phyloP scores from a whole-genome alignment of 73 alveolate genomes.

The Effrenium voratum region DNA sequence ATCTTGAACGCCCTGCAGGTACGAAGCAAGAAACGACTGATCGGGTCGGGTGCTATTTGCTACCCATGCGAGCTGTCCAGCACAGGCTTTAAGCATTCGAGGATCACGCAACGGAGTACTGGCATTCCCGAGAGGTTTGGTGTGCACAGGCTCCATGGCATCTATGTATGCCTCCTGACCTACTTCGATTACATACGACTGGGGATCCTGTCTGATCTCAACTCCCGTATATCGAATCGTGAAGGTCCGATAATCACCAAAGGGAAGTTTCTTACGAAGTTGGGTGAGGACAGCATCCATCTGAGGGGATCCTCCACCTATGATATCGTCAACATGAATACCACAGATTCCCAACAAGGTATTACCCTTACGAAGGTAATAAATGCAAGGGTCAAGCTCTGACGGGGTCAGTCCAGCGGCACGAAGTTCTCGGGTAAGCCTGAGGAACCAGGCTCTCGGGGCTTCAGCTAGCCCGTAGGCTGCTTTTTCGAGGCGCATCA shows the following conservation, averaged over 20 bases:
- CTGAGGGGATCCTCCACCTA: slow-evolving; percentile 12
- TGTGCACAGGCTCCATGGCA: neutral
- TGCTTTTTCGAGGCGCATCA: slow-evolving; percentile 15
- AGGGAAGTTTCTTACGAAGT: neutral
- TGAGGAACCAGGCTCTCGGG: slow-evolving; percentile 3
- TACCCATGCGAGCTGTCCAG: slow-evolving; percentile 48
- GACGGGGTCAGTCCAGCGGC: neutral
- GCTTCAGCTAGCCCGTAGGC: slow-evolving; percentile 58
- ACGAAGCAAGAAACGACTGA: slow-evolving; percentile 12
- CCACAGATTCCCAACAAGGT: neutral
- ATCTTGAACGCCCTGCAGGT: slow-evolving; percentile 9
- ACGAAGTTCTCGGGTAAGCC: neutral
- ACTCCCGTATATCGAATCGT: slow-evolving; percentile 44
- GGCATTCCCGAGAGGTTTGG: neutral
- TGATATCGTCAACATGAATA: slow-evolving; percentile 6
- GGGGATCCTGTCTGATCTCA: neutral
- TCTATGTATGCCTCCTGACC: slow-evolving; percentile 44
- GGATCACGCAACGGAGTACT: neutral
- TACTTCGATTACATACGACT: neutral
- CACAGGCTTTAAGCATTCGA: neutral
- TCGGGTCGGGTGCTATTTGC: neutral
- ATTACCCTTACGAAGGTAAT: neutral
- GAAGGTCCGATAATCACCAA: slow-evolving; percentile 13
- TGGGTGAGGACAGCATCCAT: neutral
- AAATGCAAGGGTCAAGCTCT: slow-evolving; percentile 35